These are phyloP conservation scores for Phylloporus sp. DNA, from an alignment of 768 basidiomycete species.

Conservation along the genomic window DNA sequence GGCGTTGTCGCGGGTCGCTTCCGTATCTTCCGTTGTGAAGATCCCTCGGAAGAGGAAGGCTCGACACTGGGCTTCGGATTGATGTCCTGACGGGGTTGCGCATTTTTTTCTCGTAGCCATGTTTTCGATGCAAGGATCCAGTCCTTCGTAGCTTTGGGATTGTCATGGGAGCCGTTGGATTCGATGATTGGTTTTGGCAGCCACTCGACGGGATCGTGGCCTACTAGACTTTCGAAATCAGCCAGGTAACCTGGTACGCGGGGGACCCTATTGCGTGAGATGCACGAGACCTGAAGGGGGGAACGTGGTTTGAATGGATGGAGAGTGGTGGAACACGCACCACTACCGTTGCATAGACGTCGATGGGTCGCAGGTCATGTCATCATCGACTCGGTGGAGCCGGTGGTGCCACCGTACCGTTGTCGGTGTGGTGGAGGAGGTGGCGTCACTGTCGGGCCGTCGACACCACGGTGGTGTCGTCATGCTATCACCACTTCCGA, in stretches of 20 bases:
- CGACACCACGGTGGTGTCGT: too few species aligned
- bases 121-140: constrained; percentile 69
- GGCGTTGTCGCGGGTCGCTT: constrained; percentile 28
- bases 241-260: constrained; percentile 74
- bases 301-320: background rate
- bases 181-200: constrained; percentile 64
- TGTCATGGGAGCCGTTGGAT: constrained; percentile 36
- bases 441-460: too few species aligned
- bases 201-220: constrained; percentile 93
- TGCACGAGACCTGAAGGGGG: constrained; percentile 67
- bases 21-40: constrained; percentile 18
- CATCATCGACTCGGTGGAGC: too few species aligned
- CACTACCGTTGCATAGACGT: too few species aligned
- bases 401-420: too few species aligned
- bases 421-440: too few species aligned
- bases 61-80: constrained; percentile 41
- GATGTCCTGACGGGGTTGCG: constrained; percentile 28
- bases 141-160: constrained; percentile 52
- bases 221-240: constrained; percentile 67
- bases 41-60: constrained; percentile 36
- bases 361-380: too few species aligned
- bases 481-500: too few species aligned
- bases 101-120: constrained; percentile 70
- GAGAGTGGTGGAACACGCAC: too few species aligned
- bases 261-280: constrained; percentile 80